Evolutionary conservation across 768 basidiomycete genomes (phyloP).

Genomic region (Dacryopinax spathularia): DNA sequence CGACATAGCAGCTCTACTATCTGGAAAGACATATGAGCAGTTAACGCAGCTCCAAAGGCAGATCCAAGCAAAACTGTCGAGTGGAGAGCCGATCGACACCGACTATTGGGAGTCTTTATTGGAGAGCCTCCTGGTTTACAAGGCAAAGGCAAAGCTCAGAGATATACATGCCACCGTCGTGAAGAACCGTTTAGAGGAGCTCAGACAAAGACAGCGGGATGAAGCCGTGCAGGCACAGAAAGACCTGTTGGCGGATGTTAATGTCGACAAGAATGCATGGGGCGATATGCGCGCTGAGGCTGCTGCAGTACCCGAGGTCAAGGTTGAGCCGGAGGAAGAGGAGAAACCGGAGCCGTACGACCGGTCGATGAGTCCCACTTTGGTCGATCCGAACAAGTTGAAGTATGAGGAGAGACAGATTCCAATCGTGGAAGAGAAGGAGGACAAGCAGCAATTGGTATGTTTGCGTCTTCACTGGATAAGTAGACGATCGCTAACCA

Average conservation of each 20-base stretch:
- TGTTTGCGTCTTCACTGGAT: slow-evolving; percentile 19
- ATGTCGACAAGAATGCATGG: slow-evolving; percentile 37
- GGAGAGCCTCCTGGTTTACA: slow-evolving; percentile 88
- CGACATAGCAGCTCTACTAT: slow-evolving; percentile 66
- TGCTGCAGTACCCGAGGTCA: slow-evolving; percentile 22
- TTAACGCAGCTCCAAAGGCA: slow-evolving; percentile 67
- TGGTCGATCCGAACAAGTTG: slow-evolving; percentile 57
- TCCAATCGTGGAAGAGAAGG: slow-evolving; percentile 54
- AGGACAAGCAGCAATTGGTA: slow-evolving; percentile 54
- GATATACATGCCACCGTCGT: slow-evolving; percentile 91
- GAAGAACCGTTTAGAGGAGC: slow-evolving; percentile 86
- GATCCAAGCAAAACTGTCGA: slow-evolving; percentile 74
- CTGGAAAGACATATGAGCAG: slow-evolving; percentile 76
- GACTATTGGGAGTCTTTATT: slow-evolving; percentile 96
- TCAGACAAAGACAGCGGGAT: slow-evolving; percentile 89
- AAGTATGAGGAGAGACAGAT: slow-evolving; percentile 66
- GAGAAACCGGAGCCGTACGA: slow-evolving; percentile 51
- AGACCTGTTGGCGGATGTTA: slow-evolving; percentile 70
- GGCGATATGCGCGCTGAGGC: slow-evolving; percentile 27
- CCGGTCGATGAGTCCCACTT: slow-evolving; percentile 71
- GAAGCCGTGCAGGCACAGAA: slow-evolving; percentile 90
- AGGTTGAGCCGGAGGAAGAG: slow-evolving; percentile 35
- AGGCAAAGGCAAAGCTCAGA: slow-evolving; percentile 91
- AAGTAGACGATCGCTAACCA: not conserved
- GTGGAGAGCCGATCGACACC: slow-evolving; percentile 87